Evolutionary conservation across 2,329 filamentous ascomycete species (phyloP), one percentile per base, ranked within the genome.

Genomic region (Xylaria multiplex): DNA sequence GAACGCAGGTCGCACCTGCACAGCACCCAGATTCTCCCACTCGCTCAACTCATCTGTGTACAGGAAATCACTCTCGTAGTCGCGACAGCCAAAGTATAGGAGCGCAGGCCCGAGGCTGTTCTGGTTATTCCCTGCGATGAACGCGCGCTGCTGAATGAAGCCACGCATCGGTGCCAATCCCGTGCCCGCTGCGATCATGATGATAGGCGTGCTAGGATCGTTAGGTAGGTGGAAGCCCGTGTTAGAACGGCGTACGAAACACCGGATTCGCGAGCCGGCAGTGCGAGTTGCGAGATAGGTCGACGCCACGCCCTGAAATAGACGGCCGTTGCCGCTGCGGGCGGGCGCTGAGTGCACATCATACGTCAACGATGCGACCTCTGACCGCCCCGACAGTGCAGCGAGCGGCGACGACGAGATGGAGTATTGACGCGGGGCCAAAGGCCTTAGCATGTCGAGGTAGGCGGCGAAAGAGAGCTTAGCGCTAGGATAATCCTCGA

Each of bases 1-100:
- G 74, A 85, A 93, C 0, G 90, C 88, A 69, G 86, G 83, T 0
- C 84, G 81, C 0, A 93, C 82, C 6, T 84, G 81, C 0, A 93
- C 88, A 0, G 84, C 88, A 1, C 90, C 90, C 0, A 81, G 73
- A 0, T 73, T 65, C 71, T 88, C 83, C 91, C 90, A 93, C 6
- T 74, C 75, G 24, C 83, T 81, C 6, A 91, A 77, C 68, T 88
- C 85, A 0, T 85, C 82, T 0, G 81, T 77, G 77, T 92, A 91
- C 0, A 92, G 73, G 49, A 86, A 82, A 68, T 91, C 90, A 11
- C 78, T 74, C 0, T 80, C 81, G 1, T 83, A 82, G 16, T 81
- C 75, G n/a, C 65, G 65, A 14, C 68, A 68, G 32, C 63, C 68
- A 30, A 70, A 84, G 81, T 90, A 91, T 3, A 92, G 81, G 22